phyloP scores from a whole-genome alignment of 345 rosid genomes.

The Anacardium occidentale region DNA sequence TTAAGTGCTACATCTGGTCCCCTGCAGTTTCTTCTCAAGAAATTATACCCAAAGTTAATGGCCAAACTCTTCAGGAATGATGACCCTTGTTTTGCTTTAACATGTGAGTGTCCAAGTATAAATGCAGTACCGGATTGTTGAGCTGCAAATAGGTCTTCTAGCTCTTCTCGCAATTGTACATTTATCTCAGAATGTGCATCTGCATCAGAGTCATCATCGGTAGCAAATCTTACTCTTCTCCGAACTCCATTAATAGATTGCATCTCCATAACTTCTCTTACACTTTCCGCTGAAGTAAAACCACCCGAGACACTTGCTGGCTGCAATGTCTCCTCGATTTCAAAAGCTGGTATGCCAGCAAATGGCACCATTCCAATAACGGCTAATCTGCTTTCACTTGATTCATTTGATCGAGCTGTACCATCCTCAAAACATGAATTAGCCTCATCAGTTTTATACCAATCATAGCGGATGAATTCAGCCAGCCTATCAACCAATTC shows the following conservation, averaged over 20 bases:
- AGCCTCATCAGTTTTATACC: conserved; percentile 42
- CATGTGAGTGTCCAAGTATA: conserved; percentile 91
- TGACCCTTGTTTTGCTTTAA: conserved; percentile 92
- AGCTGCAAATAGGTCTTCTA: conserved; percentile 65
- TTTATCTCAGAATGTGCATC: conserved; percentile 30
- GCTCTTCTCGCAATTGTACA: conserved; percentile 53
- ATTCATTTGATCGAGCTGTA: conserved; percentile 45
- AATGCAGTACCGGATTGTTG: conserved; percentile 85
- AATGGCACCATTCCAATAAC: conserved; percentile 67
- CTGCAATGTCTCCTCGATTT: conserved; percentile 57
- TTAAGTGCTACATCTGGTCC: conserved; percentile 90
- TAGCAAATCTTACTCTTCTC: conserved; percentile 71
- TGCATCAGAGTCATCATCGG: conserved; percentile 45
- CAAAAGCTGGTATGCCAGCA: conserved; percentile 44
- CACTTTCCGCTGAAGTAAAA: conserved; percentile 62
- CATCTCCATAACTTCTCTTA: conserved; percentile 71
- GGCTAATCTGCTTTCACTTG: conserved; percentile 63
- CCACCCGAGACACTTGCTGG: conserved; percentile 72
- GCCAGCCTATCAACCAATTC: conserved; percentile 67
- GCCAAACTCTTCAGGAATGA: conserved; percentile 74
- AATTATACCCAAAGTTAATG: conserved; percentile 74
- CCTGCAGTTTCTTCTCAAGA: conserved; percentile 85
- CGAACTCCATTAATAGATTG: conserved; percentile 31
- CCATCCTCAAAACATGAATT: conserved; percentile 29
- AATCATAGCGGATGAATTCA: conserved; percentile 73